Evolutionary conservation across 371 early-diverging fungal species (phyloP).

Genomic region (Lichtheimia ornata): DNA sequence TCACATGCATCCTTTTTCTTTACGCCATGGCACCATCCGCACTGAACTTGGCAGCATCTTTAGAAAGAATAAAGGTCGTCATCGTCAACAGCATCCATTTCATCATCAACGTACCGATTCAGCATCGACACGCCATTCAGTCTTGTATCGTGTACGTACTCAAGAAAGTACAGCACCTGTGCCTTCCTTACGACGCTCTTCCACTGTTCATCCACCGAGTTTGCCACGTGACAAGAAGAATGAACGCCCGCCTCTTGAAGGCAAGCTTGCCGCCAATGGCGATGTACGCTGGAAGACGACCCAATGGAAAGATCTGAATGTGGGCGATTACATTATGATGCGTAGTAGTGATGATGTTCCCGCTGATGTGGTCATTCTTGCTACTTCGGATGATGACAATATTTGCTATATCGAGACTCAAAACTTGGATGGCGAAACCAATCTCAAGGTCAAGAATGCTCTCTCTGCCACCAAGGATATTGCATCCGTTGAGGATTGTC

Average conservation of each 20-base stretch:
- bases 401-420: conserved; percentile 82
- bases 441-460: conserved; percentile 69
- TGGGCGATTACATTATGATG: conserved; percentile 90
- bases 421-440: conserved; percentile 88
- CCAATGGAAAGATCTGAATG: conserved; percentile 83
- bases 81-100: background rate
- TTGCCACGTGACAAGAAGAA: conserved; percentile 26
- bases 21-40: conserved; percentile 41
- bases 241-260: conserved; percentile 15
- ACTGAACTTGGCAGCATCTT: conserved; percentile 40
- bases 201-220: conserved; percentile 26
- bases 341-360: conserved; percentile 91
- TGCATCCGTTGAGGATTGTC: conserved; percentile 52
- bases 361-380: conserved; percentile 76
- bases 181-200: conserved; percentile 18
- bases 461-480: conserved; percentile 40
- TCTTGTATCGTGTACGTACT: conserved; percentile 34
- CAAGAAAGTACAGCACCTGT: conserved; percentile 5
- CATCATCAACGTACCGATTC: conserved; percentile 26
- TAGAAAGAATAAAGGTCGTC: conserved; percentile 7
- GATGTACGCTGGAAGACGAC: conserved; percentile 44
- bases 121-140: conserved; percentile 31
- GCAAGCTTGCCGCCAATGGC: conserved; percentile 28
- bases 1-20: conserved; percentile 14
- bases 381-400: conserved; percentile 63